Base-by-base conservation (phyloP, 352 stramenopile species). In the Phytophthora fragariaefolia region DNA sequence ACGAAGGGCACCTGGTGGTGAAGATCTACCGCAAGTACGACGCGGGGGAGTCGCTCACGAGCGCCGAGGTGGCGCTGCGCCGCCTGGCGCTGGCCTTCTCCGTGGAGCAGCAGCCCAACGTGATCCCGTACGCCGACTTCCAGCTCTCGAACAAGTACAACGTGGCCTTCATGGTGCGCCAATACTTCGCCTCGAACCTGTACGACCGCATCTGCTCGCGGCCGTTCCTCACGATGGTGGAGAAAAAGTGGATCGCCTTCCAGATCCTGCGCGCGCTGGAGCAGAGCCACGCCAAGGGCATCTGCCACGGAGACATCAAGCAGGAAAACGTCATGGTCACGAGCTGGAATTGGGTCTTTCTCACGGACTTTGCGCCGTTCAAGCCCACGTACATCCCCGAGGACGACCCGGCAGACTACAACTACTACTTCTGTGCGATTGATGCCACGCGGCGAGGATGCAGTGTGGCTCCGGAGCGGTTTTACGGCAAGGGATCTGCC, bases 281-380 rank as follows among this genome's bases (percentile, higher is more conserved):
- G 59, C 90, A 98, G 66, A 93, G 95, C 46, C 97, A 99, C 69
- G 75, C 81, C 15, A 95, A 90, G 23, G 91, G 89, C 1, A 91
- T 99, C 27, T 97, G 91, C 58, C 98, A 99, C 72, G 97, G 97
- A 48, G 97, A 99, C 71, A 93, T 99, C 51, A 99, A 98, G 60
- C 93, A 97, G 53, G 96, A 99, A 73, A 99, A 99, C 82, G 89
- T 99, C 68, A 96, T 98, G 70, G 83, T 99, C n/a, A 99, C 97
- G 9, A 98, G 86, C 59, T 99, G 95, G 90, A 98, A 98, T 60
- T 99, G 96, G 95, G 87, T 99, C 51, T 92, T 99, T 34, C 77
- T 99, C 8, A 93, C 92, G 8, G 98, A 99, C 80, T 98, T 99
- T 74, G 92, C 96, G 30, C 92, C 93, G 1, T 98, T 98, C 77